Conservation (phyloP, 164 flowering plant species). For the Vitis amurensis region DNA sequence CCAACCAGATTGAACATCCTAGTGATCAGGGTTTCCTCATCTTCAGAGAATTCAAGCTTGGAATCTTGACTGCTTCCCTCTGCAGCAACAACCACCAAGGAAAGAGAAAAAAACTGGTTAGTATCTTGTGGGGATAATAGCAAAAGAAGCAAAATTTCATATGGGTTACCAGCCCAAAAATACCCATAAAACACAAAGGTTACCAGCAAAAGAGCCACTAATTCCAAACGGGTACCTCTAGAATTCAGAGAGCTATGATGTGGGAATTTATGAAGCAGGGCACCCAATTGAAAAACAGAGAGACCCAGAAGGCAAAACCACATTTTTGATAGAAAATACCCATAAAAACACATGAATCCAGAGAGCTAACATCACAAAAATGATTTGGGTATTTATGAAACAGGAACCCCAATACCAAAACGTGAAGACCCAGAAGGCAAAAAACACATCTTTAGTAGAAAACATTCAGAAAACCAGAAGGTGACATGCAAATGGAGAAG, state of each 20-base stretch:
- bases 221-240: too few species aligned
- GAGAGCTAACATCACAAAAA: too few species aligned
- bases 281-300: too few species aligned
- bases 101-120: neutral
- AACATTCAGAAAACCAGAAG: neutral
- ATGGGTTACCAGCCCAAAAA: neutral
- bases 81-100: slow-evolving; percentile 6
- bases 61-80: slow-evolving; percentile 23
- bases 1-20: slow-evolving; percentile 40
- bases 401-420: neutral
- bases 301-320: too few species aligned
- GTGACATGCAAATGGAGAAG: neutral
- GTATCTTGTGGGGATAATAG: too few species aligned
- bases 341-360: too few species aligned
- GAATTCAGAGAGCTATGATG: too few species aligned
- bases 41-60: slow-evolving; percentile 36
- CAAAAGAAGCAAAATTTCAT: neutral
- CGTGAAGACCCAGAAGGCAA: neutral
- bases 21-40: slow-evolving; percentile 35
- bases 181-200: neutral
- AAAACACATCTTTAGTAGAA: neutral
- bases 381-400: neutral
- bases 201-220: neutral
- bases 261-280: too few species aligned
- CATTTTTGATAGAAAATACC: too few species aligned